phyloP scores from a whole-genome alignment of 805 yeast species.

The Ogataea wickerhamii region DNA sequence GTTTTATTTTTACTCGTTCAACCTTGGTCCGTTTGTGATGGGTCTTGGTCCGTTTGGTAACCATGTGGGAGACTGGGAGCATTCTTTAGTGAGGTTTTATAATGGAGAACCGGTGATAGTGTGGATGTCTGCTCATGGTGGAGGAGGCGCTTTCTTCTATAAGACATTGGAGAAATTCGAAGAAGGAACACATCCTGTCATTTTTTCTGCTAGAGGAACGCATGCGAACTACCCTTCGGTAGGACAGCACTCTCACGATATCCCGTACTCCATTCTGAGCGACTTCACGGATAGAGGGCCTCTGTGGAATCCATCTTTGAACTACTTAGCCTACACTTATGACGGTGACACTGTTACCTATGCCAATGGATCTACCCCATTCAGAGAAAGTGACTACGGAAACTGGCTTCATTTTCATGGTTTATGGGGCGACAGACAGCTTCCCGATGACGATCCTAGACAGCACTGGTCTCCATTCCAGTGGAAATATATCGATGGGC shows the following conservation, averaged over 20 bases:
- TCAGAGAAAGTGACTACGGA: slow-evolving; percentile 53
- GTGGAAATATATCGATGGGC: slow-evolving; percentile 89
- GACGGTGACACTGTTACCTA: slow-evolving; percentile 55
- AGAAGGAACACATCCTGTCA: slow-evolving; percentile 54
- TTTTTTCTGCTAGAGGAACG: slow-evolving; percentile 91
- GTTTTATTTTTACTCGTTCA: slow-evolving; percentile 94
- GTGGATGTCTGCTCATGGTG: slow-evolving; percentile 99
- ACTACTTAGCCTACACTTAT: slow-evolving; percentile 76
- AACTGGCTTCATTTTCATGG: slow-evolving; percentile 82
- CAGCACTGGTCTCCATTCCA: slow-evolving; percentile 88
- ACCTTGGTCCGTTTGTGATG: slow-evolving; percentile 95
- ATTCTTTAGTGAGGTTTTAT: slow-evolving; percentile 78
- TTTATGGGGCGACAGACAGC: slow-evolving; percentile 85
- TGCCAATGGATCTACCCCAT: slow-evolving; percentile 44
- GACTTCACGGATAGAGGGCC: slow-evolving; percentile 96
- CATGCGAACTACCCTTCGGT: slow-evolving; percentile 96
- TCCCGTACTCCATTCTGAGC: slow-evolving; percentile 84
- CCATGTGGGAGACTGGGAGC: slow-evolving; percentile 99
- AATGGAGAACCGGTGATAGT: slow-evolving; percentile 76
- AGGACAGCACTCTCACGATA: slow-evolving; percentile 93
- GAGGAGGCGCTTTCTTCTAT: slow-evolving; percentile 86
- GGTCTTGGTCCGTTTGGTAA: slow-evolving; percentile 97
- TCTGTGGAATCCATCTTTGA: slow-evolving; percentile 87
- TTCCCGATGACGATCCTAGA: slow-evolving; percentile 65
- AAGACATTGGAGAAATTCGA: slow-evolving; percentile 67